Conservation (phyloP, 371 early-diverging fungal genomes). For the Actinomortierella ambigua region DNA sequence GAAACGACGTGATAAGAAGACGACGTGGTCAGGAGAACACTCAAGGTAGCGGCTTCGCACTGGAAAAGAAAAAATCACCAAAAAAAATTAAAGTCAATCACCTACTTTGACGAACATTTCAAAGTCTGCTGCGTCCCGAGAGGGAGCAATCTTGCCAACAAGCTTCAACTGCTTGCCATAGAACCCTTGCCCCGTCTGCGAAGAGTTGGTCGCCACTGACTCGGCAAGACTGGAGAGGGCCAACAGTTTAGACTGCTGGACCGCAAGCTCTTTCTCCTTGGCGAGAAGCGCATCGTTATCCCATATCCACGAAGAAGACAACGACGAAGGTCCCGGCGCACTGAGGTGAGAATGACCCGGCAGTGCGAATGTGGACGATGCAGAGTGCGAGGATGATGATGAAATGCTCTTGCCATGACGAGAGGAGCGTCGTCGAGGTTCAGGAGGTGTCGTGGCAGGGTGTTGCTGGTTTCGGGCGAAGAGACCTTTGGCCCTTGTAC, state of each 20-base stretch:
- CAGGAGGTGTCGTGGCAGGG: no score
- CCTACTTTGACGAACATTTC: conserved; percentile 36
- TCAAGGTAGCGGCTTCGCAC: no score
- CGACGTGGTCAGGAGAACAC: no score
- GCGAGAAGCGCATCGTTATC: neutral
- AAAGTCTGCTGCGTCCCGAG: conserved; percentile 29
- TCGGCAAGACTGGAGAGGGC: conserved; percentile 41
- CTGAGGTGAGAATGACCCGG: no score
- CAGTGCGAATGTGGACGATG: no score
- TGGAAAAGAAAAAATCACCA: neutral
- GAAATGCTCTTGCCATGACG: no score
- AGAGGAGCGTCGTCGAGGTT: no score
- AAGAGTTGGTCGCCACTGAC: conserved; percentile 19
- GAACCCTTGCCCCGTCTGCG: conserved; percentile 35
- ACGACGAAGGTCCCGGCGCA: no score
- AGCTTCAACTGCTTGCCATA: conserved; percentile 43
- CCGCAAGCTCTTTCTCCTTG: conserved; percentile 38
- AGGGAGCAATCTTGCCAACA: conserved; percentile 12
- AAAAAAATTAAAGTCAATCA: neutral
- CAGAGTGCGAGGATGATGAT: no score
- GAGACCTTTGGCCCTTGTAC: no score
- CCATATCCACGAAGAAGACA: no score
- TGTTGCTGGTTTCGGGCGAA: no score
- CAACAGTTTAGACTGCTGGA: conserved; percentile 33
- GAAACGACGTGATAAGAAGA: neutral